Base-by-base conservation (phyloP, 805 yeast species). In the Wickerhamiella galacta region DNA sequence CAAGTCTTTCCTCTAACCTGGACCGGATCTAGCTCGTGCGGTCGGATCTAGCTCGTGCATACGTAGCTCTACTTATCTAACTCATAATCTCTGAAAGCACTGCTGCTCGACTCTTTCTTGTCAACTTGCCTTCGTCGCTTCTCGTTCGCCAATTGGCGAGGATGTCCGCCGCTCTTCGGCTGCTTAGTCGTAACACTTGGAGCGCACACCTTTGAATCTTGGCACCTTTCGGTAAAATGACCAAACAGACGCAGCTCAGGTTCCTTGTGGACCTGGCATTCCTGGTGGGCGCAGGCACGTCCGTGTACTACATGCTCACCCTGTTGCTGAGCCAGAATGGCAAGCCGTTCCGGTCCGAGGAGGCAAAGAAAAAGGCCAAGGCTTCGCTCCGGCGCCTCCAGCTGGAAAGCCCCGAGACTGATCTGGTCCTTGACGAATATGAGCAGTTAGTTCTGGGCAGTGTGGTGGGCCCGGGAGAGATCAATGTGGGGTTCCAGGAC, bases 391-490 rank as follows among this genome's bases (percentile, higher is more conserved):
- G 72, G 38, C 69, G 68, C 45, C 57, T 82, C 20, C 65, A 68
- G 37, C 60, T 56, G 14, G 51, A 64, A 8, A 70, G 75, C 43
- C 93, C 95, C 19, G 60, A 51, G 5, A 57, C 65, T 34, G 60
- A 60, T 23, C 49, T 75, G 7, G 65, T 61, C 6, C 60, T 80
- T 26, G 75, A 72, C 43, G 65, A 67, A 27, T 85, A 90, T 52
- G 98, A 90, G 51, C 68, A 70, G 39, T 61, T 70, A n/a, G 68
- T 90, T 2, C 57, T 90, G 36, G 72, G 77, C 10, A 72, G 78
- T 10, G 79, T 87, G 19, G 75, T 90, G 6, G 68, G 81, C 1
- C 93, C 96, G 0, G 74, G 72, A 2, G 95, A 83, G 37, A 79
- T 90, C 27, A 63, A 68, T 17, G 77, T 76, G 3, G 61, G 70